Evolutionary conservation across 2,329 filamentous ascomycete species (phyloP).

Genomic region (Fusarium pseudonygamai): DNA sequence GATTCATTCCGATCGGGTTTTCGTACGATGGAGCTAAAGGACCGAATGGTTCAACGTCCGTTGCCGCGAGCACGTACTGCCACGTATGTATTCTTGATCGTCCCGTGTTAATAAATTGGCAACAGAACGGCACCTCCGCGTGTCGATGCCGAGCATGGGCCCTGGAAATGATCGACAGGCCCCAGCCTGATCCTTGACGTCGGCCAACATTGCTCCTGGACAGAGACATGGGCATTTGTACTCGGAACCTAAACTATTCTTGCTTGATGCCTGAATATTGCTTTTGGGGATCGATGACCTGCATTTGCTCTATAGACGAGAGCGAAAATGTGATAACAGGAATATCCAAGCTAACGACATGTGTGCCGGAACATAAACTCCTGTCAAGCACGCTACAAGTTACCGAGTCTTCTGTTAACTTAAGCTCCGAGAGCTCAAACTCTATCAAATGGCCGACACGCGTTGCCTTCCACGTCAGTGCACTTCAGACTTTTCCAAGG

Average conservation of each 20-base stretch:
- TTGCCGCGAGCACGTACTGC: background rate
- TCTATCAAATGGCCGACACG: background rate
- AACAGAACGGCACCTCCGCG: background rate
- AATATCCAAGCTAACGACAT: background rate
- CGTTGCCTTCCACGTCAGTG: background rate
- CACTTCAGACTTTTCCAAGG: background rate
- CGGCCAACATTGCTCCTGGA: background rate
- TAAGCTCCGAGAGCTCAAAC: background rate
- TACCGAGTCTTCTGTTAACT: background rate
- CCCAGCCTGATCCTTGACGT: background rate
- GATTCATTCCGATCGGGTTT: background rate
- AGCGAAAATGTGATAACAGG: background rate
- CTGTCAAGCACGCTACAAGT: background rate
- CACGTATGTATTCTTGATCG: background rate
- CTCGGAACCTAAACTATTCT: background rate
- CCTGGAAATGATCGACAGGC: background rate
- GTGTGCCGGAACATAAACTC: background rate
- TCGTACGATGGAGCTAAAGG: background rate
- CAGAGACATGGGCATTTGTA: background rate
- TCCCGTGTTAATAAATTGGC: background rate
- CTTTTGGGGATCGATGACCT: background rate
- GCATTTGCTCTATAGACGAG: background rate
- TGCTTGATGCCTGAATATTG: background rate
- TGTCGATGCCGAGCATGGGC: background rate
- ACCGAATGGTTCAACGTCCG: background rate